Evolutionary conservation across 306 rosid genomes (phyloP), one percentile per base, ranked within the genome.

Genomic region (Quercus suber): DNA sequence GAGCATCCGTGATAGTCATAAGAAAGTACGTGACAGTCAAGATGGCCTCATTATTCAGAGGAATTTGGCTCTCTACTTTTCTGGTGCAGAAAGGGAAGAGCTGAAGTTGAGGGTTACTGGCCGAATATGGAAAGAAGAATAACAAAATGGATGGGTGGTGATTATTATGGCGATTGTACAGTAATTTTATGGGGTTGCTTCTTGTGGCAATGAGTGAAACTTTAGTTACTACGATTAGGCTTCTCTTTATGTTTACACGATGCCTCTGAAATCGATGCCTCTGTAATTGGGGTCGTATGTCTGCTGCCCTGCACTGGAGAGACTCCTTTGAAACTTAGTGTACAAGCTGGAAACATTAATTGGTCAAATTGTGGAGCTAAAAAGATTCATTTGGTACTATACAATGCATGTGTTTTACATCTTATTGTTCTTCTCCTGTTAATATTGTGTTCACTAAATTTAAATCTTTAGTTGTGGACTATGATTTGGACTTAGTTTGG

Each of bases 41-140:
- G 99, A 95, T 61, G 99, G 98, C 27, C 98, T 95, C 69, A 87
- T 95, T 68, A 92, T 95, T 85, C 99, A 91, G 84, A 91, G 95
- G 80, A 89, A 84, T 80, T 80, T 91, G 75, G 99, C 94, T 27
- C 94, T 95, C 59, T 91, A 88, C 84, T 95, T 92, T 88, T 92
- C 99, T 10, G 98, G 98, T 10, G 97, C 93, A 49, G 94, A 89
- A 58, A 88, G 83, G 86, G 87, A 88, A 71, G 99, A 91, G 86
- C 88, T 92, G 45, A 93, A 89, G 86, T 83, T 95, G 79, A 89
- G 98, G 83, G 89, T 95, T 77, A 91, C 94, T 1, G 97, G 99
- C 73, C 98, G 99, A 65, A 95, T 95, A 82, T 92, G 98, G 99
- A 92, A 88, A 89, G 98, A 95, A 87, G 97, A 93, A 71, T 92